These are phyloP conservation scores for Coniella vitis DNA, from an alignment of 2,329 filamentous ascomycete species.

Conservation along the genomic window DNA sequence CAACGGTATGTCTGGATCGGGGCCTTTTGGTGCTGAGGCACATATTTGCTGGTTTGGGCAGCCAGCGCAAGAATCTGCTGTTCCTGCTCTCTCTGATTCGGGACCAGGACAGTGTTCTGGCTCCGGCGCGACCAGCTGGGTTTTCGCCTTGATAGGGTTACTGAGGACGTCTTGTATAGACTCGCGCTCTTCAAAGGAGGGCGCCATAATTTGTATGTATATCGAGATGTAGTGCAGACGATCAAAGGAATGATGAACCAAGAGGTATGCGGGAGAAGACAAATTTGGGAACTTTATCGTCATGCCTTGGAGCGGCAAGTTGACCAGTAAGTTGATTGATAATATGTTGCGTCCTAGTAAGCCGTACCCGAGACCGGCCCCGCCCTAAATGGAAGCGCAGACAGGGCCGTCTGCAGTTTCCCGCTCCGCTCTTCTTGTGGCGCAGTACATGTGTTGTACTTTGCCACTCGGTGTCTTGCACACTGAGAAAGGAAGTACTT, in stretches of 20 bases:
- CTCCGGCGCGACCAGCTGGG: conserved; percentile 85
- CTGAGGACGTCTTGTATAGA: conserved; percentile 62
- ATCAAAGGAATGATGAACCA: neutral
- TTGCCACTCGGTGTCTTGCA: no score
- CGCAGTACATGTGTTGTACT: neutral
- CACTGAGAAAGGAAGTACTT: neutral
- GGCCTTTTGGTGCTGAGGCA: conserved; percentile 87
- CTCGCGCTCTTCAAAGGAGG: conserved; percentile 68
- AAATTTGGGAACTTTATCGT: neutral
- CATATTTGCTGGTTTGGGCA: conserved; percentile 97
- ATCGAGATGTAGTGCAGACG: neutral
- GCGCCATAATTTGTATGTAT: conserved; percentile 54
- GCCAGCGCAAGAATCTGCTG: conserved; percentile 79
- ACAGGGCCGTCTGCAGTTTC: neutral
- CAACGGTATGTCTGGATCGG: conserved; percentile 85
- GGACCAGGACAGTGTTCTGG: conserved; percentile 96
- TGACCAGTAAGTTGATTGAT: conserved; percentile 12
- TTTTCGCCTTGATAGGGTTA: conserved; percentile 70
- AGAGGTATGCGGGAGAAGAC: neutral
- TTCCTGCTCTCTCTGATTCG: conserved; percentile 64
- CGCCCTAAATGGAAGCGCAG: neutral
- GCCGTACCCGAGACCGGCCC: conserved; percentile 12
- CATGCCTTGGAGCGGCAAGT: neutral
- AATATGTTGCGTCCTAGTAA: conserved; percentile 6
- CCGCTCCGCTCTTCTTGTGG: neutral